Conservation (phyloP, 192 early-diverging fungal genomes). For the Rhizophagus prolifer region DNA sequence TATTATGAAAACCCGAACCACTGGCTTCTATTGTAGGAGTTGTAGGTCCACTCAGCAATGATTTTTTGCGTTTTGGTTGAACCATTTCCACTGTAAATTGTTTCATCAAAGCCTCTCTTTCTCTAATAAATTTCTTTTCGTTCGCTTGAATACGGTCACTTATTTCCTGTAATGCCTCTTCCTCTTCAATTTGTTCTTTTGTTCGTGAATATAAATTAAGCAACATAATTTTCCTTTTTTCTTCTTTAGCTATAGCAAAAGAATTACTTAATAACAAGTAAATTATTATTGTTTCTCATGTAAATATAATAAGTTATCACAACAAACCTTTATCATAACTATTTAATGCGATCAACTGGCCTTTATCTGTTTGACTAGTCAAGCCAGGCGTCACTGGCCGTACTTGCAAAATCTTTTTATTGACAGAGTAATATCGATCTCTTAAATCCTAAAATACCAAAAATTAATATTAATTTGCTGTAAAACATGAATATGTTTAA, state of each 20-base stretch:
- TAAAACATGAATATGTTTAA: background rate
- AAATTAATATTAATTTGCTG: background rate
- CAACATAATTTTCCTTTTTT: constrained; percentile 80
- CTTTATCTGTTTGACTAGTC: constrained; percentile 37
- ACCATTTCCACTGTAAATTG: constrained; percentile 49
- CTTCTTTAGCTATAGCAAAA: constrained; percentile 60
- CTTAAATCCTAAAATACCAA: constrained; percentile 73
- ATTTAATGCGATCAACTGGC: constrained; percentile 35
- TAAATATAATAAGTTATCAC: background rate
- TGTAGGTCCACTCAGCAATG: background rate
- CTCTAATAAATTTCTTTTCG: constrained; percentile 70
- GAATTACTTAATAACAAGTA: constrained; percentile 29
- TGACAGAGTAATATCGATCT: constrained; percentile 79
- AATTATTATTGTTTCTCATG: no score
- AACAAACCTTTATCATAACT: constrained; percentile 27
- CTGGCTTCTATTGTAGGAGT: constrained; percentile 14
- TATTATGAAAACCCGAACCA: background rate
- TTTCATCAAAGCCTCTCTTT: constrained; percentile 77
- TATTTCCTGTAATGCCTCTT: constrained; percentile 78
- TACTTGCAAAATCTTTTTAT: constrained; percentile 59
- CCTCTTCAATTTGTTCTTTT: constrained; percentile 81
- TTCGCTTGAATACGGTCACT: constrained; percentile 79
- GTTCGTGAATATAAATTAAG: constrained; percentile 70
- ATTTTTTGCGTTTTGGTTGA: constrained; percentile 25
- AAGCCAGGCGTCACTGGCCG: constrained; percentile 39